Base-by-base conservation (phyloP, 2,329 filamentous ascomycete genomes). In the Exophiala lecanii-corni region DNA sequence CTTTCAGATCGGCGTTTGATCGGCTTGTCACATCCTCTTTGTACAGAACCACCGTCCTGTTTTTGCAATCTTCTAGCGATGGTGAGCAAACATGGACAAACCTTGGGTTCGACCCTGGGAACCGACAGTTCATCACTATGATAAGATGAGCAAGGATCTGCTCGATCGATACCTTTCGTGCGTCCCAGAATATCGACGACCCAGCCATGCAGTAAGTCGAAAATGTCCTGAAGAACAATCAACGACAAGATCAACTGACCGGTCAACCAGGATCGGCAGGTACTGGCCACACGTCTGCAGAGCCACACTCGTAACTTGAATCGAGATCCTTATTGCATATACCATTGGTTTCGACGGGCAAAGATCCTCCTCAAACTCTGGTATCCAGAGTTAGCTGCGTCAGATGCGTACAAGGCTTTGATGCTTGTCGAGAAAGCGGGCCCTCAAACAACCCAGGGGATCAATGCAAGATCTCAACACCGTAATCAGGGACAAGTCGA, bases 361-460 rank as follows among this genome's bases (percentile, higher is more conserved):
- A 15, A 32, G 9, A 6, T 41, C 7, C 30, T 34, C 5, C 17
- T 41, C 9, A 41, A 25, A 15, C 38, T 33, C 16, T 18, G 30
- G 30, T 41, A 34, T 17, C 38, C 38, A 15, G 26, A 41, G 13
- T 19, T 41, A n/a, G 28, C 16, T n/a, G 30, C 31, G 2, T 26
- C 28, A 6, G 38, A 41, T 15, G 26, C 17, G 6, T 19, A 41
- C 13, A 41, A 41, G 19, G 38, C 19, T 5, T 33, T n/a, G n/a
- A n/a, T n/a, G n/a, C n/a, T n/a, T n/a, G n/a, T n/a, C n/a, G n/a
- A n/a, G n/a, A n/a, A n/a, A n/a, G n/a, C n/a, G n/a, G n/a, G n/a
- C n/a, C n/a, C n/a, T n/a, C n/a, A n/a, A n/a, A n/a, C n/a, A n/a
- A n/a, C n/a, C n/a, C n/a, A n/a, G n/a, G n/a, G n/a, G n/a, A n/a